Conservation (phyloP, 345 rosid genomes). For the Arabidopsis thaliana region TAIR10.1 NC_003071.7:9909501-9910000, state of each 20-base stretch:
- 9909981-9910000: too few relatives aligned
- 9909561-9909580: slow-evolving; percentile 49
- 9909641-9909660: slow-evolving; percentile 24
- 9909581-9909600: slow-evolving; percentile 15
- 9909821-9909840: too few relatives aligned
- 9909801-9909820: too few relatives aligned
- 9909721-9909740: not conserved
- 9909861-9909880: too few relatives aligned
- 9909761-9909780: not conserved
- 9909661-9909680: slow-evolving; percentile 11
- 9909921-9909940: too few relatives aligned
- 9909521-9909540: not conserved
- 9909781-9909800: not conserved
- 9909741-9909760: not conserved
- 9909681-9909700: slow-evolving; percentile 3
- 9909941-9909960: too few relatives aligned
- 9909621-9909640: too few relatives aligned
- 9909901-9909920: too few relatives aligned
- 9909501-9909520: not conserved
- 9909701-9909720: not conserved
- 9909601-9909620: not conserved
- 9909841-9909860: too few relatives aligned
- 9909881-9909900: too few relatives aligned
- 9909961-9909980: too few relatives aligned
- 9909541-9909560: slow-evolving; percentile 27